Evolutionary conservation across 768 basidiomycete genomes (phyloP), one percentile per base, ranked within the genome.

Genomic region (Trametes sanguinea): DNA sequence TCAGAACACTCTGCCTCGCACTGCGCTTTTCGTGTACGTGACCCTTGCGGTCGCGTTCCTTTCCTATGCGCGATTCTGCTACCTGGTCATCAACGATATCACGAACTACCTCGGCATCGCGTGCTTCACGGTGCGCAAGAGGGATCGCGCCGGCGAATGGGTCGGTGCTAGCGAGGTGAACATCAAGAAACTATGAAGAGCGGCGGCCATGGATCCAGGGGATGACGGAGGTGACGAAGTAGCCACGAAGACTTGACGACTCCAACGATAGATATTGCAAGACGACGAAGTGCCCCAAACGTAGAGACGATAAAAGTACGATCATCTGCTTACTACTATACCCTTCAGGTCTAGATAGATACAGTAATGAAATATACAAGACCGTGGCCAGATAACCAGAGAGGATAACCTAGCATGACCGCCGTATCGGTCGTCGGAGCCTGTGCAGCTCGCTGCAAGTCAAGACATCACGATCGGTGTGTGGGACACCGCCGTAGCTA

Each of bases 41-140:
- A 90, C 90, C 1, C 80, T 94, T 37, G 75, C 78, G 1, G 68
- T 94, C 39, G 89, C 94, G 3, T 72, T 92, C 58, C 63, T 86
- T 68, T 81, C 83, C 44, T 96, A 93, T 68, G 85, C 80, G 29
- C 82, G 89, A 46, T 95, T 95, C 74, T 90, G 88, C 68, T 80
- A 84, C 32, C 77, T 89, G n/a, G 93, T 95, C 57, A 94, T 95
- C 68, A 76, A 74, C 62, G 90, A 95, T 66, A 93, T 98, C 75
- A 96, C 94, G 59, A 85, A 94, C 62, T 89, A 89, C 75, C 82
- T 96, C 63, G 96, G 96, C 11, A 94, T 97, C 68, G 96, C 94
- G 1, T 98, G 94, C 77, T 94, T 97, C 71, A 94, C 91, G 14
- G 94, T 97, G 47, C 80, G 87, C 57, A 95, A 92, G 78, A 91